Percentiles rank a stretch among this genome's conserved stretches.
phyloP scores from a whole-genome alignment of 257 asterid genomes.

The Striga asiatica region DNA sequence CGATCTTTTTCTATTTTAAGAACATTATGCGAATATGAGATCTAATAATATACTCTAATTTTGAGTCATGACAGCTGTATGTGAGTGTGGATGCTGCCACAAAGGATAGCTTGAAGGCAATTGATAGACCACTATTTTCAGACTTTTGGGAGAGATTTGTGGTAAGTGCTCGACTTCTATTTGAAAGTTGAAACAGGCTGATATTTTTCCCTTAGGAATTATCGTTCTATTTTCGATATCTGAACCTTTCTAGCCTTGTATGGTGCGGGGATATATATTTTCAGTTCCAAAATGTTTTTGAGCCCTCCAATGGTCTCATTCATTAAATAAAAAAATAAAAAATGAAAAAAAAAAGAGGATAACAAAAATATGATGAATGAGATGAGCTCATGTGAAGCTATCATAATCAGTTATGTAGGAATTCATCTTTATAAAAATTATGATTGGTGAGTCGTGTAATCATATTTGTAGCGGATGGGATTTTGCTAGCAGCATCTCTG shows the following conservation, averaged over 20 bases:
- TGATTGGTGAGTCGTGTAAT: neutral
- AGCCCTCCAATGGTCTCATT: too few species aligned
- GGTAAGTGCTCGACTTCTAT: slow-evolving; percentile 53
- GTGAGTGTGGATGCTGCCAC: slow-evolving; percentile 99
- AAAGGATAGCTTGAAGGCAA: slow-evolving; percentile 95
- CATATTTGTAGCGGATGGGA: neutral
- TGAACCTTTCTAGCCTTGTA: slow-evolving; percentile 4
- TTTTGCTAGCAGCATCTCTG: neutral
- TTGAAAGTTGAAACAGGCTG: neutral
- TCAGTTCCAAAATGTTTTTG: too few species aligned
- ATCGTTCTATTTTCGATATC: slow-evolving; percentile 1
- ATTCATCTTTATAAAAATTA: too few species aligned
- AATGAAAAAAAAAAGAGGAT: neutral
- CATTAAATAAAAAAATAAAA: too few species aligned
- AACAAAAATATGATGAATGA: neutral
- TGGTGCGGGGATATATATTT: too few species aligned
- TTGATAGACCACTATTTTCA: slow-evolving; percentile 90
- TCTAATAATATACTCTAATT: slow-evolving; percentile 14
- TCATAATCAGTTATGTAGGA: too few species aligned
- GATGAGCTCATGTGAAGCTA: too few species aligned
- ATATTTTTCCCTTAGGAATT: neutral
- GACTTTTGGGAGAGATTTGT: slow-evolving; percentile 98
- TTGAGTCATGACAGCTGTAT: slow-evolving; percentile 57
- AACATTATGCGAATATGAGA: slow-evolving; percentile 5
- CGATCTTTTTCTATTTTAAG: neutral